These are phyloP conservation scores for Metarhizium brunneum DNA, from an alignment of 2,329 filamentous ascomycete species.

Conservation along the genomic window DNA sequence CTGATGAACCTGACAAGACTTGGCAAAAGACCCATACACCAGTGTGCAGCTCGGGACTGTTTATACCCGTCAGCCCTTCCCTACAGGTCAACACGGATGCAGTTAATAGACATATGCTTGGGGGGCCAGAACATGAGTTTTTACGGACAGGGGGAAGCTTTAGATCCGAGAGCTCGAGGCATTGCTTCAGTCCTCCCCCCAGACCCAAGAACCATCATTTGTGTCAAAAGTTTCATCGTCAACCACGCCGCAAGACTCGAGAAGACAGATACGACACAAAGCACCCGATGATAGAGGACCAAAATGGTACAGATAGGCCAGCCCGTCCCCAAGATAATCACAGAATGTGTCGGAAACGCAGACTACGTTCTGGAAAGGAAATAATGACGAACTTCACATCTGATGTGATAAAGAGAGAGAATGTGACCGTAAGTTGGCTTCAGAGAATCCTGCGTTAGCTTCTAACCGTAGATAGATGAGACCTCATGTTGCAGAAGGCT, in stretches of 20 bases:
- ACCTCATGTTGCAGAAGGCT: neutral
- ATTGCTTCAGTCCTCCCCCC: neutral
- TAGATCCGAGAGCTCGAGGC: neutral
- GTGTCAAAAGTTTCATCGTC: constrained; percentile 6
- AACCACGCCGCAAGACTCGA: constrained; percentile 11
- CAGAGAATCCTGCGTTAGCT: neutral
- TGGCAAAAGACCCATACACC: neutral
- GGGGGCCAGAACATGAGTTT: neutral
- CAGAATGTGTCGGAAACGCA: constrained; percentile 11
- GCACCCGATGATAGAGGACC: neutral
- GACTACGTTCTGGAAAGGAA: constrained; percentile 29
- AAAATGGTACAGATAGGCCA: neutral
- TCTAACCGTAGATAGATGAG: constrained; percentile 1
- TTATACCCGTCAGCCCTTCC: neutral
- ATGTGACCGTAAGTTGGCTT: constrained; percentile 4
- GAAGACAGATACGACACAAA: constrained; percentile 9
- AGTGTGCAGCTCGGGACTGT: neutral
- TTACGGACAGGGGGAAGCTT: neutral
- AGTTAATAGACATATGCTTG: neutral
- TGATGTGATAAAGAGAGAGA: neutral
- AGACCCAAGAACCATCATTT: neutral
- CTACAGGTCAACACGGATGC: neutral
- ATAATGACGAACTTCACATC: constrained; percentile 49
- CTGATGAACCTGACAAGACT: neutral
- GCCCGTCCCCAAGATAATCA: neutral